Percentiles rank a stretch among this genome's conserved stretches.
phyloP scores from a whole-genome alignment of 2,329 filamentous ascomycete species.

The Epichloe typhina region DNA sequence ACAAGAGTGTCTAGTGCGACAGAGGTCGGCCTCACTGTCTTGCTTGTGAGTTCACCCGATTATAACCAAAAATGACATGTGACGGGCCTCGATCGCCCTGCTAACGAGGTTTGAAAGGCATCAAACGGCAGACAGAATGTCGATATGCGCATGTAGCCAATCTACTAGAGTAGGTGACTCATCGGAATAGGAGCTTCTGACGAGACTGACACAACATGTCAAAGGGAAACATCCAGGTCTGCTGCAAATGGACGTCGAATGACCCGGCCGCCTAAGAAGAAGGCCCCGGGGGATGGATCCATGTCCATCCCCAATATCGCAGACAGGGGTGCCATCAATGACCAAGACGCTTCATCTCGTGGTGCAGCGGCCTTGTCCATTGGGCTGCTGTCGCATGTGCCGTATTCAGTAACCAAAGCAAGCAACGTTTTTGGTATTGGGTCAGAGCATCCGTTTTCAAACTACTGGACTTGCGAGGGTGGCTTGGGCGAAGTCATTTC shows the following conservation, averaged over 20 bases:
- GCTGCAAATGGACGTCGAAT: slow-evolving; percentile 40
- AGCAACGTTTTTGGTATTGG: slow-evolving; percentile 74
- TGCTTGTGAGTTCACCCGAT: slow-evolving; percentile 36
- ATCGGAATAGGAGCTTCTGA: slow-evolving; percentile 1
- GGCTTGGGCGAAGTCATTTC: slow-evolving; percentile 63
- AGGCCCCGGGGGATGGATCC: slow-evolving; percentile 24
- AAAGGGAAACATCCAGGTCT: slow-evolving; percentile 43
- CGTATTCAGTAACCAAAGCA: slow-evolving; percentile 55
- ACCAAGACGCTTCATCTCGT: slow-evolving; percentile 30
- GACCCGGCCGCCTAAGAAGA: slow-evolving; percentile 45
- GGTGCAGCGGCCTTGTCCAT: slow-evolving; percentile 42
- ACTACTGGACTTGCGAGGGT: slow-evolving; percentile 73
- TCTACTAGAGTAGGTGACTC: slow-evolving; percentile 53
- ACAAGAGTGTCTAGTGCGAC: slow-evolving; percentile 45
- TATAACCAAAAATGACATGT: not conserved
- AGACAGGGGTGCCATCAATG: slow-evolving; percentile 35
- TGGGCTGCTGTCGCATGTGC: slow-evolving; percentile 57
- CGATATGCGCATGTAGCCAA: slow-evolving; percentile 66
- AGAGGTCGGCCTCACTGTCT: slow-evolving; percentile 56
- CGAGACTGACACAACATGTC: not conserved
- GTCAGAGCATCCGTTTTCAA: slow-evolving; percentile 66
- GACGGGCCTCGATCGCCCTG: not conserved
- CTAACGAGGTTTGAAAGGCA: slow-evolving; percentile 34
- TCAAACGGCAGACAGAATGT: slow-evolving; percentile 65
- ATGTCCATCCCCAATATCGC: slow-evolving; percentile 40